phyloP scores from a whole-genome alignment of 352 stramenopile species.

The Aphanomyces euteiches region DNA sequence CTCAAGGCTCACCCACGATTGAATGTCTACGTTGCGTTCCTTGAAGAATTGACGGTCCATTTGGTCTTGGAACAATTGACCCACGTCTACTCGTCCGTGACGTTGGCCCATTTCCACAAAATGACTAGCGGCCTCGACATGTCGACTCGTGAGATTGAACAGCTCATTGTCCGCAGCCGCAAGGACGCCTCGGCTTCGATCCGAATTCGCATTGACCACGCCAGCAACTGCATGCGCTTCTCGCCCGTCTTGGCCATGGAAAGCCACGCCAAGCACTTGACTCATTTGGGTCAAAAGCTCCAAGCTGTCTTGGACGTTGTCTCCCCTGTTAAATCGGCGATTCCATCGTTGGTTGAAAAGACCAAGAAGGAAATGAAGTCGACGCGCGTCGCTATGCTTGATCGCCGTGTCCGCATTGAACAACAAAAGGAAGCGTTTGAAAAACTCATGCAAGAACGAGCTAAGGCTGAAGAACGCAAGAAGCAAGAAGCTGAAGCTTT shows the following conservation, averaged over 20 bases:
- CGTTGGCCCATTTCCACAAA: conserved; percentile 70
- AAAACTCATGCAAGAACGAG: conserved; percentile 89
- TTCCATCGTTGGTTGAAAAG: conserved; percentile 64
- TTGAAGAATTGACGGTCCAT: conserved; percentile 69
- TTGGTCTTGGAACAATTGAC: conserved; percentile 83
- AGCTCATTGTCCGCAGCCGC: conserved; percentile 77
- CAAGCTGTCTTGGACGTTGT: conserved; percentile 58
- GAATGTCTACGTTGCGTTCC: conserved; percentile 52
- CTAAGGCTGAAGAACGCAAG: conserved; percentile 82
- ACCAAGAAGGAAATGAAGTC: conserved; percentile 59
- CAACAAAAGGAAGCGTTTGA: conserved; percentile 96
- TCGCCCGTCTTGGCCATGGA: conserved; percentile 75
- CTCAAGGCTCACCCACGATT: conserved; percentile 37
- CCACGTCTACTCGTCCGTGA: conserved; percentile 84
- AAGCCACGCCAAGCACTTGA: conserved; percentile 71
- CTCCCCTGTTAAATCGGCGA: conserved; percentile 26
- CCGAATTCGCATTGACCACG: conserved; percentile 82
- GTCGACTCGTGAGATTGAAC: conserved; percentile 79
- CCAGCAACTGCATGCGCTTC: conserved; percentile 80
- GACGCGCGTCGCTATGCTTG: conserved; percentile 85
- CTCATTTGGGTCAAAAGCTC: conserved; percentile 63
- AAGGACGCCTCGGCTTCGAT: conserved; percentile 52
- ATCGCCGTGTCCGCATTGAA: conserved; percentile 93
- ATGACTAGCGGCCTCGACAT: conserved; percentile 83
- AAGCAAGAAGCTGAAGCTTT: conserved; percentile 66